Base-by-base conservation (phyloP, 768 basidiomycete genomes). In the Mycena vitilis region DNA sequence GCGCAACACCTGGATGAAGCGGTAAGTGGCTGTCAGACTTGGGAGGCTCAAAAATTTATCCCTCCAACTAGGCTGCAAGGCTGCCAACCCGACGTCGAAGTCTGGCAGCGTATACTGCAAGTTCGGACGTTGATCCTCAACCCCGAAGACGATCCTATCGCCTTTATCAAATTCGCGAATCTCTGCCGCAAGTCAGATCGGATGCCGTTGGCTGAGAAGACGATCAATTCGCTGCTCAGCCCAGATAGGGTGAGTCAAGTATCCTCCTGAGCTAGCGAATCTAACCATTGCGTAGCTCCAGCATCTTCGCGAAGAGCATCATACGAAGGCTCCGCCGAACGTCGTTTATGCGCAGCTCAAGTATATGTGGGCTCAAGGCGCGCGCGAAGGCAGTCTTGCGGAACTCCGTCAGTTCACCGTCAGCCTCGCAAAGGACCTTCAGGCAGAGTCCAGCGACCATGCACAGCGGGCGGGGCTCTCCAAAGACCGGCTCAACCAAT, bases 121-220 rank as follows among this genome's bases (percentile, higher is more conserved):
- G 95, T 99, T 56, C 89, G 98, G 59, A 95, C 96, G 0, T 85
- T 99, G 60, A 96, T 99, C 36, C 83, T 98, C 34, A 93, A 89
- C 53, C 97, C 98, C 0, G 94, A 94, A 68, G 95, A 98, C 73
- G 96, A 98, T 76, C 95, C 94, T 45, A 88, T 93, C 55, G 98
- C 97, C 88, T 99, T 97, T 96, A 98, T 99, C 79, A 96, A 98
- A 80, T 98, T 99, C 75, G 96, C 97, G 3, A 99, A 99, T 74
- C 82, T 99, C 1, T 99, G 98, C 77, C 94, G 98, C 61, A 99
- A 98, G 81, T 93, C 89, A 20, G 96, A 96, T 56, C 90, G 98
- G 8, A 94, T 99, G 88, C 87, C 87, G 22, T 81, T 99, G 52
- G 96, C 97, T 0, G 96, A 98, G 74, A 99, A 99, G 81, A 98